These are phyloP conservation scores for Luffa acutangula DNA, from an alignment of 306 rosid species.

Conservation along the genomic window DNA sequence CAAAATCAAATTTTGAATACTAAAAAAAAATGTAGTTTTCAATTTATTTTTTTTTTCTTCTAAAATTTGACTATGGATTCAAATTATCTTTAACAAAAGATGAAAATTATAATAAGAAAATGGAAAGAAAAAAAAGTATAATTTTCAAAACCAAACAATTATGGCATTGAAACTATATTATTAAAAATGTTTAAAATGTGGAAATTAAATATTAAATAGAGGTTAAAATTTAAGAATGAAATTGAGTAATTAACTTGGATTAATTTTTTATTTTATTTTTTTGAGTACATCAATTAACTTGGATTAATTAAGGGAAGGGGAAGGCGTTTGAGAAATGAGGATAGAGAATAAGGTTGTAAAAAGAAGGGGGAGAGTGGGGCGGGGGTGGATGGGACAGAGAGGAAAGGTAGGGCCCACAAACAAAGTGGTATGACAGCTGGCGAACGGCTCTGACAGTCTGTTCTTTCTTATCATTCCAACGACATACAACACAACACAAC, in stretches of 20 bases:
- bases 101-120: too few relatives aligned
- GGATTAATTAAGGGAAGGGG: neutral
- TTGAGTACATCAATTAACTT: neutral
- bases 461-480: neutral
- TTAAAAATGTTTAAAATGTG: too few relatives aligned
- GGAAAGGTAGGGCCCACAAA: constrained; percentile 1
- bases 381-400: neutral
- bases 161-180: too few relatives aligned
- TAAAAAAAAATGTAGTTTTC: too few relatives aligned
- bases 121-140: too few relatives aligned
- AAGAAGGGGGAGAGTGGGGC: neutral
- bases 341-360: neutral
- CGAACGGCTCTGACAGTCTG: constrained; percentile 13
- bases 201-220: neutral
- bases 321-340: neutral
- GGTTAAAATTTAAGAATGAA: neutral
- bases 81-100: too few relatives aligned
- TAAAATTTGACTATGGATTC: too few relatives aligned
- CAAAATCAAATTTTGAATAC: too few relatives aligned
- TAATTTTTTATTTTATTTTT: too few relatives aligned
- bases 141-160: too few relatives aligned
- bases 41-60: too few relatives aligned
- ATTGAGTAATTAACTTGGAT: neutral
- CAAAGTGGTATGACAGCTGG: constrained; percentile 10
- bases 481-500: constrained; percentile 13